Evolutionary conservation across 2,329 filamentous ascomycete genomes (phyloP).

Genomic region (Fusarium circinatum): DNA sequence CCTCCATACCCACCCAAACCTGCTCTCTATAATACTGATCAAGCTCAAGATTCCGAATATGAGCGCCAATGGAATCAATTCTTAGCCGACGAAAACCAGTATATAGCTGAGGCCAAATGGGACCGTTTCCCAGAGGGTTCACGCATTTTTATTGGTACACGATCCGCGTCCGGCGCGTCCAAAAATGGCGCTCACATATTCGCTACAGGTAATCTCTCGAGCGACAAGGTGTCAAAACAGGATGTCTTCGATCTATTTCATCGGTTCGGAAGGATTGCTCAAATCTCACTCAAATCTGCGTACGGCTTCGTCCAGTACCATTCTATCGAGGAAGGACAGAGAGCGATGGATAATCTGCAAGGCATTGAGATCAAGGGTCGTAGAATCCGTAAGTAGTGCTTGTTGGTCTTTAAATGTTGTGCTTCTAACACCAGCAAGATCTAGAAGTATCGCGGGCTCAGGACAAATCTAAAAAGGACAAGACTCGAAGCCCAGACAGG

Average conservation of each 20-base stretch:
- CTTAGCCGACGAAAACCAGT: slow-evolving; percentile 76
- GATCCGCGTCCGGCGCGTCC: slow-evolving; percentile 40
- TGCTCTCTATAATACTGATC: slow-evolving; percentile 44
- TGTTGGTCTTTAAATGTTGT: not conserved
- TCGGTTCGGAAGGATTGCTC: slow-evolving; percentile 84
- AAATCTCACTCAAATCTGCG: slow-evolving; percentile 95
- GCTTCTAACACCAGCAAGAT: slow-evolving; percentile 61
- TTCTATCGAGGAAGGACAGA: slow-evolving; percentile 76
- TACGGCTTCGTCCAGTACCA: slow-evolving; percentile 98
- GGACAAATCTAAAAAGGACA: slow-evolving; percentile 74
- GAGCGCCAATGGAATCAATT: slow-evolving; percentile 79
- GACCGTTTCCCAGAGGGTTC: slow-evolving; percentile 82
- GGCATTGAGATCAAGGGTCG: slow-evolving; percentile 85
- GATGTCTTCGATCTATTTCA: slow-evolving; percentile 94
- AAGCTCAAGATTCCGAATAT: slow-evolving; percentile 56
- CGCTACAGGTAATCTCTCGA: slow-evolving; percentile 82
- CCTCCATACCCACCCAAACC: slow-evolving; percentile 47
- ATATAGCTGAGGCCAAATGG: slow-evolving; percentile 83
- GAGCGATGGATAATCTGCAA: slow-evolving; percentile 81
- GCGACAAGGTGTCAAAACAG: slow-evolving; percentile 90
- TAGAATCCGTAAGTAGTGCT: slow-evolving; percentile 82
- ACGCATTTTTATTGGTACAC: slow-evolving; percentile 81
- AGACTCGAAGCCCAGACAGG: slow-evolving; percentile 67
- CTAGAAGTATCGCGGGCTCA: slow-evolving; percentile 91
- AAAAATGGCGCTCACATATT: slow-evolving; percentile 44